Percentiles rank a stretch among this genome's conserved stretches.
Evolutionary conservation across 2,329 filamentous ascomycete species (phyloP).

Genomic region (Nothopassalora personata): DNA sequence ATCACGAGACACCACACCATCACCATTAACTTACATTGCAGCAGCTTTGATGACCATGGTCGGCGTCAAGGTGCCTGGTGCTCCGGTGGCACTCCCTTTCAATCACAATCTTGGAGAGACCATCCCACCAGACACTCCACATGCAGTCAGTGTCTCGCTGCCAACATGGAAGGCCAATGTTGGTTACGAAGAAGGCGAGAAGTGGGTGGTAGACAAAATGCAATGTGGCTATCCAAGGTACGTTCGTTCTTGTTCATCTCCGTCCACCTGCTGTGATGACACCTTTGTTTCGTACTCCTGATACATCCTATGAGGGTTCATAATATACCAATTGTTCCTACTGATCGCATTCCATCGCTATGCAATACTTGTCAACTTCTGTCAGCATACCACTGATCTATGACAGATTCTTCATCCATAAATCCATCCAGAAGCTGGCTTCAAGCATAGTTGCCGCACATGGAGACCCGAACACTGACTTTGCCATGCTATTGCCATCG

Average conservation of each 20-base stretch:
- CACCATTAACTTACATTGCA: background rate
- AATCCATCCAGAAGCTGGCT: slow-evolving; percentile 69
- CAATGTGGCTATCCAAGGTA: slow-evolving; percentile 84
- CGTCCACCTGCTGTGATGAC: background rate
- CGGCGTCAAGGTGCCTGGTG: slow-evolving; percentile 16
- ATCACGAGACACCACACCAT: background rate
- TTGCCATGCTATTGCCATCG: slow-evolving; percentile 80
- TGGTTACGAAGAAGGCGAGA: slow-evolving; percentile 86
- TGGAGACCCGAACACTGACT: slow-evolving; percentile 53
- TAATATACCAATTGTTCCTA: slow-evolving; percentile 8
- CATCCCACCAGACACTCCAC: slow-evolving; percentile 71
- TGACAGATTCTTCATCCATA: slow-evolving; percentile 82
- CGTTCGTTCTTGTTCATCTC: slow-evolving; percentile 12
- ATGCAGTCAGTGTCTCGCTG: slow-evolving; percentile 91
- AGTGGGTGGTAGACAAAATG: slow-evolving; percentile 82
- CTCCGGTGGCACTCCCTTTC: slow-evolving; percentile 25
- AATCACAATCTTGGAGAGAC: slow-evolving; percentile 54
- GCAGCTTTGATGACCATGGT: background rate
- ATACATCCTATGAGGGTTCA: background rate
- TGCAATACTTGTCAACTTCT: too few relatives aligned
- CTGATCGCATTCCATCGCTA: background rate
- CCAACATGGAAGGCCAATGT: slow-evolving; percentile 90
- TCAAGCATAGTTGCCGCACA: slow-evolving; percentile 60
- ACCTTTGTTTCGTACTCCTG: slow-evolving; percentile 1
- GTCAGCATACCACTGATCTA: background rate